Evolutionary conservation across 305 asterid species (phyloP).

Genomic region (Salvia sclarea): DNA sequence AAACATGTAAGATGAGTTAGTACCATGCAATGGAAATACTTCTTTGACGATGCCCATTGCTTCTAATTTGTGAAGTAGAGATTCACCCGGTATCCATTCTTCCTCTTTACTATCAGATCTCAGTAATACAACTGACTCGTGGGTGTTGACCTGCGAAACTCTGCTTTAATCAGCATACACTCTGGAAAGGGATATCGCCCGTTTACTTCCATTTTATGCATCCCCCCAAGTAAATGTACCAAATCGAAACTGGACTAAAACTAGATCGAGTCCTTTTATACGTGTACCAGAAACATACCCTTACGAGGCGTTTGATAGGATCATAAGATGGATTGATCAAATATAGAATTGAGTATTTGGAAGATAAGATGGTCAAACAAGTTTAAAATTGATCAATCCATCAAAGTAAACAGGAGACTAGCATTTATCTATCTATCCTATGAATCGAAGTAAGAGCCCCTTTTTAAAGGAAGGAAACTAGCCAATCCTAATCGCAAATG

Average conservation of each 20-base stretch:
- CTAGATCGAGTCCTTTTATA: not conserved
- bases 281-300: not conserved
- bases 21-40: slow-evolving; percentile 92
- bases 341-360: too few species aligned
- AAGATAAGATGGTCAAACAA: too few species aligned
- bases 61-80: slow-evolving; percentile 62
- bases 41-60: slow-evolving; percentile 66
- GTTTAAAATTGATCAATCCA: too few species aligned
- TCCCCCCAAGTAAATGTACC: not conserved
- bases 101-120: slow-evolving; percentile 46
- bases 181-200: not conserved
- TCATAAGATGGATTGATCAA: too few species aligned
- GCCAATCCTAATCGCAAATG: not conserved
- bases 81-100: slow-evolving; percentile 69
- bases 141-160: slow-evolving; percentile 60
- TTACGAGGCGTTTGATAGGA: too few species aligned
- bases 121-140: slow-evolving; percentile 41
- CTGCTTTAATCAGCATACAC: slow-evolving; percentile 25
- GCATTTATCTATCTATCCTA: too few species aligned
- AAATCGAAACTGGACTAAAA: not conserved
- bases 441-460: too few species aligned
- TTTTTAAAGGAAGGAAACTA: not conserved
- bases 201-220: not conserved
- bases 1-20: slow-evolving; percentile 17
- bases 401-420: too few species aligned